Conservation (phyloP, 148 eudicot genomes). For the Silene conica region DNA sequence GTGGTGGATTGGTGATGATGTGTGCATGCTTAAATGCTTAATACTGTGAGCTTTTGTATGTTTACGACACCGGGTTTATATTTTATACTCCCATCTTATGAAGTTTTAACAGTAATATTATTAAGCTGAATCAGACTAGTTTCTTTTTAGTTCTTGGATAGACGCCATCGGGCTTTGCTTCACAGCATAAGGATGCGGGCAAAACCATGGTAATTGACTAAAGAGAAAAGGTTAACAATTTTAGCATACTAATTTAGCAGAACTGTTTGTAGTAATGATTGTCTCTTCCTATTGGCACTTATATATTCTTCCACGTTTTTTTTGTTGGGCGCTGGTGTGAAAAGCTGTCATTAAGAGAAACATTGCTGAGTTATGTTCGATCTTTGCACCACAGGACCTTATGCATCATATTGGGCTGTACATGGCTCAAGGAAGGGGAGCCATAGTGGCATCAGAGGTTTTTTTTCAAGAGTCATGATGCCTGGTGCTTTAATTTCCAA, state of each 20-base stretch:
- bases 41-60: background rate
- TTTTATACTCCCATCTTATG: background rate
- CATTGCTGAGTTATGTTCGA: background rate
- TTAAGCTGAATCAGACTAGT: background rate
- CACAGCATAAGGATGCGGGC: background rate
- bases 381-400: slow-evolving; percentile 47
- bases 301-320: background rate
- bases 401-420: slow-evolving; percentile 91
- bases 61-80: background rate
- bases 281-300: background rate
- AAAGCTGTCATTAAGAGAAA: background rate
- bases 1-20: background rate
- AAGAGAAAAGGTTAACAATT: background rate
- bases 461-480: slow-evolving; percentile 22
- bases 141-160: background rate
- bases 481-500: slow-evolving; percentile 7
- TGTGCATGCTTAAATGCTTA: background rate
- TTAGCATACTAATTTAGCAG: background rate
- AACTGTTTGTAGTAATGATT: background rate
- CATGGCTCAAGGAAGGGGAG: slow-evolving; percentile 83
- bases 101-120: background rate
- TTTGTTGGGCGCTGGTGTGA: background rate
- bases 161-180: background rate
- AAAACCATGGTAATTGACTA: background rate
- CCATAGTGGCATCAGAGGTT: slow-evolving; percentile 71